A percentile compares a stretch with the other conserved stretches of the same genome.
Conservation (phyloP, 805 yeast genomes). For the Schwanniomyces sp. region DNA sequence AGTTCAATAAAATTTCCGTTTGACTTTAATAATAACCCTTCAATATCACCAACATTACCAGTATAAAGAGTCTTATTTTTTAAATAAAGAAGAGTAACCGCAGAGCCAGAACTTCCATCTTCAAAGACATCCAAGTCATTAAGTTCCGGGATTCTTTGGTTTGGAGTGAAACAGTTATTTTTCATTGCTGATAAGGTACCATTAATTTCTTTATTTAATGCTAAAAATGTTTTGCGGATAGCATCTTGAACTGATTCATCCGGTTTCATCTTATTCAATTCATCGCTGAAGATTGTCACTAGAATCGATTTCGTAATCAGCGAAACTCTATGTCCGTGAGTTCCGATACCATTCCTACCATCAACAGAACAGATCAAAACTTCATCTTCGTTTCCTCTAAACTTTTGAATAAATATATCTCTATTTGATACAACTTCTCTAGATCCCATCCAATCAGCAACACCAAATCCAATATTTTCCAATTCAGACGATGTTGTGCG, state of each 20-base stretch:
- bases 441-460: conserved; percentile 81
- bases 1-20: conserved; percentile 79
- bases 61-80: conserved; percentile 68
- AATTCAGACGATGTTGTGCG: conserved; percentile 85
- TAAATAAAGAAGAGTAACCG: conserved; percentile 79
- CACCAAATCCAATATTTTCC: conserved; percentile 80
- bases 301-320: conserved; percentile 71
- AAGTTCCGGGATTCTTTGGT: conserved; percentile 23
- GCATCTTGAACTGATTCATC: conserved; percentile 68
- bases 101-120: conserved; percentile 80
- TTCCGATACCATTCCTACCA: conserved; percentile 64
- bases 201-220: conserved; percentile 80
- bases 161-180: conserved; percentile 39
- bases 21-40: conserved; percentile 72
- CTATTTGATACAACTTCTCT: conserved; percentile 65
- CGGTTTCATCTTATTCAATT: conserved; percentile 47
- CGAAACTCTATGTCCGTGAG: conserved; percentile 54
- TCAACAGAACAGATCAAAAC: conserved; percentile 81
- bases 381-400: conserved; percentile 83
- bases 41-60: conserved; percentile 90
- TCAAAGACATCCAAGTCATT: conserved; percentile 54
- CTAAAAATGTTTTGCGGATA: conserved; percentile 75
- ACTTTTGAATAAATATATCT: conserved; percentile 84
- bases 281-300: conserved; percentile 65
- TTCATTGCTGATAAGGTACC: conserved; percentile 49